A percentile compares a stretch with the other conserved stretches of the same genome.
phyloP scores from a whole-genome alignment of 495 filamentous ascomycete species.

The Chaetomium fimeti region DNA sequence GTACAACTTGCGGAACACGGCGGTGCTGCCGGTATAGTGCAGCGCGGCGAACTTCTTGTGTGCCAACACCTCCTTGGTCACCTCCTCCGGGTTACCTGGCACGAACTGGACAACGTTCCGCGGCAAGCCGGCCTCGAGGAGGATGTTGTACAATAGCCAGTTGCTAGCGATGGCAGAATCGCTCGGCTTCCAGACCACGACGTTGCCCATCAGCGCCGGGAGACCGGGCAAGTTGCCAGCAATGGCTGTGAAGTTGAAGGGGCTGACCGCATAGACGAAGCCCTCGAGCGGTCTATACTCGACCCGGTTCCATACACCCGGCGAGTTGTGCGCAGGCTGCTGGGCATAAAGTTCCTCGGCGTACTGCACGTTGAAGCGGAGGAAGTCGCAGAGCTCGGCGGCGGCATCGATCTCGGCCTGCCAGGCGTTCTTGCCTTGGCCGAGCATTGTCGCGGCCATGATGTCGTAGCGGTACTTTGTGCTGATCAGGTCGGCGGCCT shows the following conservation, averaged over 20 bases:
- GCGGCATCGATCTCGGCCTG: slow-evolving; percentile 96
- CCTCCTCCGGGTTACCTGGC: slow-evolving; percentile 70
- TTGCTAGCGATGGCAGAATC: slow-evolving; percentile 73
- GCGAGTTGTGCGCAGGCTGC: slow-evolving; percentile 73
- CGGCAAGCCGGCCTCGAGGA: slow-evolving; percentile 84
- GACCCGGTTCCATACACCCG: slow-evolving; percentile 78
- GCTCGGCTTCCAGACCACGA: slow-evolving; percentile 86
- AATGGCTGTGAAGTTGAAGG: slow-evolving; percentile 90
- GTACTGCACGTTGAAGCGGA: slow-evolving; percentile 85
- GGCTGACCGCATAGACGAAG: slow-evolving; percentile 81
- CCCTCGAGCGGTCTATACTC: slow-evolving; percentile 84
- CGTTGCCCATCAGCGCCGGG: slow-evolving; percentile 79
- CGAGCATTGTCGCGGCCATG: slow-evolving; percentile 90
- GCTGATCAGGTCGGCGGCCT: slow-evolving; percentile 83
- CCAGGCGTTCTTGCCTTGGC: slow-evolving; percentile 95
- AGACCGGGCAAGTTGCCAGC: slow-evolving; percentile 72
- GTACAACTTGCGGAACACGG: slow-evolving; percentile 75
- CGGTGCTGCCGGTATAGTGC: slow-evolving; percentile 79
- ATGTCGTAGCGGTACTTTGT: slow-evolving; percentile 90
- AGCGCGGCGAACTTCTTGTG: slow-evolving; percentile 73
- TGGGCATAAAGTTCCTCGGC: slow-evolving; percentile 83
- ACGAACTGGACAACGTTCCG: slow-evolving; percentile 80
- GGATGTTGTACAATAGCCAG: slow-evolving; percentile 73
- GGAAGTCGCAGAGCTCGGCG: slow-evolving; percentile 87
- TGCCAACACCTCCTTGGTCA: slow-evolving; percentile 65